Base-by-base conservation (phyloP, 805 yeast species). In the Wilhelminamyces savonicus region DNA sequence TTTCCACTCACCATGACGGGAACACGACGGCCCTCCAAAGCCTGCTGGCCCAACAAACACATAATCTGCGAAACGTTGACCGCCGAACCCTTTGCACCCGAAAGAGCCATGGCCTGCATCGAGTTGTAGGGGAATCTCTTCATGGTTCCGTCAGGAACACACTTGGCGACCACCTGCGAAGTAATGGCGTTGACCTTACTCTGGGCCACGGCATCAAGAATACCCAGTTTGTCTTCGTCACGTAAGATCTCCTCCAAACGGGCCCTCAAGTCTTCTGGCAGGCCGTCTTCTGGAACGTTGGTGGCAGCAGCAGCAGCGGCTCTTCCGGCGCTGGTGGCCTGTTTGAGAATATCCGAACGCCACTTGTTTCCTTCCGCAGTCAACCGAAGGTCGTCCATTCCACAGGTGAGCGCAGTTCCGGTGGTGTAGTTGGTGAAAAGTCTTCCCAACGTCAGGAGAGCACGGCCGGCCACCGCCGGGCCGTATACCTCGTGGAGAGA, bases 1-100 rank as follows among this genome's bases (percentile, higher is more conserved):
- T 92, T 92, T 56, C 99, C 99, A 43, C 94, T 80, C 17, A 92
- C 96, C 99, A 92, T 92, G 26, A 90, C 94, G 12, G 99, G 99
- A 14, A 92, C 98, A 71, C 99, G 82, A 62, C 97, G 80, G 63
- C 99, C 99, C 69, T 92, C 99, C 50, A 92, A 72, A 25, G 97
- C 97, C 66, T 92, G 99, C 65, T 92, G 99, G 29, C 99, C 99
- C 43, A 92, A 74, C 51, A 94, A 70, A 76, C 99, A 92, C 98
- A 94, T 94, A 64, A 92, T 94, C 68, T 92, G 99, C 23, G 98
- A 90, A 43, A 92, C 97, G 51, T 92, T 92, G 43, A 92, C 99
- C 47, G 84, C 85, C 16, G 98, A 92, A 54, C 99, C 99, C 65
- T 92, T 92, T 37, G 99, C 99, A 60, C 99, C 99, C 25, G 97